phyloP scores from a whole-genome alignment of 2,329 filamentous ascomycete species.

The Aschersonia sp. region DNA sequence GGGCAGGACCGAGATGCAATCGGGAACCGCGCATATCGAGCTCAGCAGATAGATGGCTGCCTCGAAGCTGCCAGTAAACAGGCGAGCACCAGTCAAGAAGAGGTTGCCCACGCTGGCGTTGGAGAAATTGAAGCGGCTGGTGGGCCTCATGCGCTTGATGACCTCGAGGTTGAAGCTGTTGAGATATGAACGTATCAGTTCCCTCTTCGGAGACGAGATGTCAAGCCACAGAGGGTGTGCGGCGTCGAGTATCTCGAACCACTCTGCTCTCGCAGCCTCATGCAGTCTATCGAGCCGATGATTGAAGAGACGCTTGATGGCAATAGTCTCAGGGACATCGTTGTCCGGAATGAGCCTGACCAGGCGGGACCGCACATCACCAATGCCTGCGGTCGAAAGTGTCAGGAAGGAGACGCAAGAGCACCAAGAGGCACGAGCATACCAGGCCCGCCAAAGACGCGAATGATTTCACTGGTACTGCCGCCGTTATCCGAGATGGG shows the following conservation, averaged over 20 bases:
- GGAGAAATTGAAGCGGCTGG: slow-evolving; percentile 64
- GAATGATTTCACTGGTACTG: slow-evolving; percentile 82
- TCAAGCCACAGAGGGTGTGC: slow-evolving; percentile 61
- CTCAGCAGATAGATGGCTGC: slow-evolving; percentile 82
- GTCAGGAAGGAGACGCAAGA: neutral
- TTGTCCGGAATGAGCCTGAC: slow-evolving; percentile 72
- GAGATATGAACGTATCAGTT: slow-evolving; percentile 64
- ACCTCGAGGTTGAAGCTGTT: slow-evolving; percentile 68
- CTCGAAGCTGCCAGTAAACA: slow-evolving; percentile 89
- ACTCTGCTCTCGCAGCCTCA: slow-evolving; percentile 59
- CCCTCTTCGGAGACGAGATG: slow-evolving; percentile 57
- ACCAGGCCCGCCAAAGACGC: slow-evolving; percentile 91
- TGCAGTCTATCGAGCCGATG: slow-evolving; percentile 52
- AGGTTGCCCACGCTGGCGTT: slow-evolving; percentile 66
- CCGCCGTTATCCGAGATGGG: slow-evolving; percentile 95
- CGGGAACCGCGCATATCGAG: slow-evolving; percentile 72
- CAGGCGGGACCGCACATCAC: slow-evolving; percentile 43
- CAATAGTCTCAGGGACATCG: slow-evolving; percentile 49
- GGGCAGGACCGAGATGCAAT: slow-evolving; percentile 65
- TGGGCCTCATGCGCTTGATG: slow-evolving; percentile 59
- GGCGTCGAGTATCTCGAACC: slow-evolving; percentile 80
- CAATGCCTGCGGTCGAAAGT: slow-evolving; percentile 34
- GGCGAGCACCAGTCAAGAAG: slow-evolving; percentile 69
- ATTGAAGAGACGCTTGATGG: slow-evolving; percentile 77
- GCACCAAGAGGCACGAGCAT: slow-evolving; percentile 8